Evolutionary conservation across 2,329 filamentous ascomycete genomes (phyloP), one percentile per base, ranked within the genome.

Genomic region (Capronia americana): DNA sequence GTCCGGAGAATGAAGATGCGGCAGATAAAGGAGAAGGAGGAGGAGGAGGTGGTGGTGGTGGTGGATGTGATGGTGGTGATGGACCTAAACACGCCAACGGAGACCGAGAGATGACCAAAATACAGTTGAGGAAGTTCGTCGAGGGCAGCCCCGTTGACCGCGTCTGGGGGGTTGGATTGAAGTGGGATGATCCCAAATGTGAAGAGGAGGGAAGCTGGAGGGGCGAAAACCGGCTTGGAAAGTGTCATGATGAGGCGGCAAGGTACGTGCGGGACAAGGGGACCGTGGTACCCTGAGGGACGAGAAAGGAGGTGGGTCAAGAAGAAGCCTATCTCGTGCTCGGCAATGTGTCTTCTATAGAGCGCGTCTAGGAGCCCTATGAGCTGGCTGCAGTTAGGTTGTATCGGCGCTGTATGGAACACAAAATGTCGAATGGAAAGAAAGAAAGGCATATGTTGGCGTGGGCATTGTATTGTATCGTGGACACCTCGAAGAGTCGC

Each of bases 121-220:
- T 41, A 41, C 34, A 41, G 34, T 0, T 50, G 20, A n/a, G 51
- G 3, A 30, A 20, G 11, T 54, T 69, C 48, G 67, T 69, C 28
- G 67, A 69, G 44, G 67, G 57, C 20, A 61, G 54, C 54, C 65
- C 65, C 11, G 12, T 54, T 2, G 51, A 68, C 61, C 17, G 38
- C 24, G 55, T 64, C n/a, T 70, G 68, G 66, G 68, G 68, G 11
- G 55, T 70, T 12, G 61, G 65, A 8, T 24, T 70, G 30, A 58
- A 32, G 2, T 68, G 59, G 55, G 53, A 65, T n/a, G 44, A 70
- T 54, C 61, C 62, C 23, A 20, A 5, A 1, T 64, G 64, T 24
- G 57, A 63, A 17, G 62, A 68, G 10, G 56, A 63, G 56, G 56
- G 23, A 23, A 55, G 59, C 5, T 70, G 65, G 65, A 58, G 20